phyloP scores from a whole-genome alignment of 2,329 filamentous ascomycete genomes.

The Sclerotinia borealis region DNA sequence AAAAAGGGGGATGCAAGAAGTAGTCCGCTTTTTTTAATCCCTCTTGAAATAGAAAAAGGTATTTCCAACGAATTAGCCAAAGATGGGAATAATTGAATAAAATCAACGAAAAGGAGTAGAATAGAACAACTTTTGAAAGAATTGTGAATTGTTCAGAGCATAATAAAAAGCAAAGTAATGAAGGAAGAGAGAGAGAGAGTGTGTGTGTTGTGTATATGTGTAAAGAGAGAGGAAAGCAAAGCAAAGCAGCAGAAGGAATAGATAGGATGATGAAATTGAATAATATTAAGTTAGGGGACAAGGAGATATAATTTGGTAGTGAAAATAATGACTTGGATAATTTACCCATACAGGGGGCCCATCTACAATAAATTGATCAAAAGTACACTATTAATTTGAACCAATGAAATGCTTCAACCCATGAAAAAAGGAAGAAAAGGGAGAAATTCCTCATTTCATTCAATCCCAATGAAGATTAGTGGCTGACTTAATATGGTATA shows the following conservation, averaged over 20 bases:
- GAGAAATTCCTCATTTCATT: not conserved
- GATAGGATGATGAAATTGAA: not conserved
- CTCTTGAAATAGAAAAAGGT: not conserved
- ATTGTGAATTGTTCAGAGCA: not conserved
- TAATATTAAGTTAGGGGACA: not conserved
- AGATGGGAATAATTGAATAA: conserved; percentile 9
- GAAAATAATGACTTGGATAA: not conserved
- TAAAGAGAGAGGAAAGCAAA: not conserved
- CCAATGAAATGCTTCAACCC: not conserved
- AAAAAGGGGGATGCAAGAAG: conserved; percentile 1
- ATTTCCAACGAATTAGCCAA: conserved; percentile 9
- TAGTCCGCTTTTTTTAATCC: not conserved
- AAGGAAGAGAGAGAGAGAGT: not conserved
- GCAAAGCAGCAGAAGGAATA: not conserved
- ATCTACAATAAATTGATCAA: not conserved
- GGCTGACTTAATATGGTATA: not conserved
- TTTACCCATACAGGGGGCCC: too few species aligned
- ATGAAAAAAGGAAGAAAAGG: not conserved
- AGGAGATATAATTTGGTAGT: not conserved
- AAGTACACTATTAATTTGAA: too few species aligned
- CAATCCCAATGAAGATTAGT: not conserved
- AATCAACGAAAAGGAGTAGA: not conserved
- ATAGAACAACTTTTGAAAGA: conserved; percentile 1
- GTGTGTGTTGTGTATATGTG: not conserved
- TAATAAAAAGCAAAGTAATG: not conserved